Base-by-base conservation (phyloP, 306 rosid genomes). In the Quercus agrifolia region DNA sequence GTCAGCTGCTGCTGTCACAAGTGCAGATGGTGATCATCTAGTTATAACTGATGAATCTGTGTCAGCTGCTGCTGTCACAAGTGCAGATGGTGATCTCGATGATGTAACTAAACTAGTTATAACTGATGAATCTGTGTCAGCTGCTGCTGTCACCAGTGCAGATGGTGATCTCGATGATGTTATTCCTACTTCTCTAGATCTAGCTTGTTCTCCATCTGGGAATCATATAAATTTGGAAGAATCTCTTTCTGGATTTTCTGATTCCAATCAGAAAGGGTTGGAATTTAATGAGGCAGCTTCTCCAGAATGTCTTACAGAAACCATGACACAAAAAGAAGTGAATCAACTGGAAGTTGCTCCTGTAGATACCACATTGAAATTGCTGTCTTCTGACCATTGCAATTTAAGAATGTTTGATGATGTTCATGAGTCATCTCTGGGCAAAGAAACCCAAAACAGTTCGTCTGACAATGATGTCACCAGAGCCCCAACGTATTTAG, bases 271-370 rank as follows among this genome's bases (percentile, higher is more conserved):
- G 79, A 78, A 78, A 69, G 84, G 80, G 78, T 30, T 38, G 70
- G 86, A 85, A 82, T 79, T 80, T 67, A 75, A 74, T 52, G 89
- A 82, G 54, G 89, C 41, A 56, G 86, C 73, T 86, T 82, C 82
- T 76, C 75, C 78, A 59, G 89, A 85, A 79, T 68, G 27, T 74
- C 74, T 73, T 57, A 4, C 19, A 75, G 89, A 80, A 57, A 69
- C 77, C 20, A 86, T 80, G 78, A 57, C 77, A 80, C 89, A 54
- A 51, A 59, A 56, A 62, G 71, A 49, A 54, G 78, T 73, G 67
- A 77, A 71, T 79, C 83, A 73, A 68, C 49, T 69, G 25, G 86
- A 89, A 58, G 78, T 83, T 85, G 70, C 82, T 79, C 52, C 78
- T 14, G 64, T 85, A 54, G 86, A 81, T 80, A 77, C 54, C 79